Conservation (phyloP, 805 yeast genomes). For the Phaffomyces thermotolerans region DNA sequence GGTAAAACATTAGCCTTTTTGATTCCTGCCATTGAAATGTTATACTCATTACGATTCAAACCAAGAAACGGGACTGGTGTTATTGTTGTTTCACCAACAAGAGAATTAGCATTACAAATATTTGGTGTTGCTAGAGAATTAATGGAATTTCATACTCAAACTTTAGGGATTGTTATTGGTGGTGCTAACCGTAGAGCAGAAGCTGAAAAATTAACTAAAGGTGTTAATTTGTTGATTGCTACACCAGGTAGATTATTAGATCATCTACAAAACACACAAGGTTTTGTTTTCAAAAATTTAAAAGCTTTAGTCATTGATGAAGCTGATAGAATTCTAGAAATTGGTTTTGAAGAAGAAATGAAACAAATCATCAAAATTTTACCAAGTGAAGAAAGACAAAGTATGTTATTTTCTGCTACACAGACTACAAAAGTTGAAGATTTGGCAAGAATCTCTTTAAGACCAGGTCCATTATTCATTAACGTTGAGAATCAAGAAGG, state of each 20-base stretch:
- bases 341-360: constrained; percentile 99
- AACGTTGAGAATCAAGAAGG: constrained; percentile 83
- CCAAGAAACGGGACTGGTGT: constrained; percentile 99
- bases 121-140: constrained; percentile 96
- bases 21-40: constrained; percentile 90
- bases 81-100: constrained; percentile 90
- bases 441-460: constrained; percentile 89
- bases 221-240: constrained; percentile 90
- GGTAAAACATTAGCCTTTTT: constrained; percentile 96
- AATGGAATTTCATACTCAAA: constrained; percentile 78
- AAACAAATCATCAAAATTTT: constrained; percentile 88
- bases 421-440: constrained; percentile 99
- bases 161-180: constrained; percentile 94
- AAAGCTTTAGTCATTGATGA: constrained; percentile 94
- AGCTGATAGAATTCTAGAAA: constrained; percentile 95
- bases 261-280: constrained; percentile 92
- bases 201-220: constrained; percentile 88
- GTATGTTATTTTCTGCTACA: constrained; percentile 98
- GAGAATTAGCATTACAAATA: constrained; percentile 95
- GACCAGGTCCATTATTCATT: constrained; percentile 89
- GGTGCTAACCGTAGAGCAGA: constrained; percentile 98
- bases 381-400: constrained; percentile 89
- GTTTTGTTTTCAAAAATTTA: constrained; percentile 89
- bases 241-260: constrained; percentile 97
- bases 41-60: constrained; percentile 85